Conservation (phyloP, 306 rosid species). For the Rubus idaeus region DNA sequence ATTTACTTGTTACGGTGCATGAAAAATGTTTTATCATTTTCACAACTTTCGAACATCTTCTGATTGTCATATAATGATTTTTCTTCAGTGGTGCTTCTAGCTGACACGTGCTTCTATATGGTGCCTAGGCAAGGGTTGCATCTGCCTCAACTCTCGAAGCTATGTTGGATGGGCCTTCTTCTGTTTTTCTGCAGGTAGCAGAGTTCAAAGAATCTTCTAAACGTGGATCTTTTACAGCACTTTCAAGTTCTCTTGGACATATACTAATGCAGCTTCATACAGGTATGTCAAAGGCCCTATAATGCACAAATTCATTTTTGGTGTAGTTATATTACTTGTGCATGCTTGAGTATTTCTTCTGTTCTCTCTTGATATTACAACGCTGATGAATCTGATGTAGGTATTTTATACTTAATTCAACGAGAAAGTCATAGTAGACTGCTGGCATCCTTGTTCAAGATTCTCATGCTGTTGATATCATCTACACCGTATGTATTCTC, state of each 20-base stretch:
- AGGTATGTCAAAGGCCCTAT: slow-evolving; percentile 38
- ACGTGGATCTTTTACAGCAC: slow-evolving; percentile 86
- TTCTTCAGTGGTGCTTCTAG: slow-evolving; percentile 15
- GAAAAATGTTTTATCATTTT: slow-evolving; percentile 1
- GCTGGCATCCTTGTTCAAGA: slow-evolving; percentile 81
- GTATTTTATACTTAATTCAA: slow-evolving; percentile 68
- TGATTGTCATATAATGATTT: slow-evolving; percentile 4
- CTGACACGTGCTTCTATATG: slow-evolving; percentile 34
- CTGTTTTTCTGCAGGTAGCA: slow-evolving; percentile 82
- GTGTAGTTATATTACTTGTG: background rate
- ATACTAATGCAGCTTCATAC: slow-evolving; percentile 87
- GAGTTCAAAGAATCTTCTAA: slow-evolving; percentile 79
- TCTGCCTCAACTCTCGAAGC: slow-evolving; percentile 71
- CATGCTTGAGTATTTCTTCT: slow-evolving; percentile 8
- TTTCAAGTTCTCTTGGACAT: slow-evolving; percentile 87
- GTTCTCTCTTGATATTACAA: background rate
- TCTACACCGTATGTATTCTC: slow-evolving; percentile 75
- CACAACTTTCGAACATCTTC: slow-evolving; percentile 5
- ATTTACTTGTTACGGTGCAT: background rate
- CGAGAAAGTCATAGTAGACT: slow-evolving; percentile 67
- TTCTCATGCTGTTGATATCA: slow-evolving; percentile 72
- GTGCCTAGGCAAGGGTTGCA: slow-evolving; percentile 64
- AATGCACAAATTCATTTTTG: background rate
- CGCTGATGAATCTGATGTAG: slow-evolving; percentile 39
- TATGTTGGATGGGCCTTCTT: slow-evolving; percentile 81